These are phyloP conservation scores for Peribolospora baueri DNA, from an alignment of 768 basidiomycete species.

Conservation along the genomic window DNA sequence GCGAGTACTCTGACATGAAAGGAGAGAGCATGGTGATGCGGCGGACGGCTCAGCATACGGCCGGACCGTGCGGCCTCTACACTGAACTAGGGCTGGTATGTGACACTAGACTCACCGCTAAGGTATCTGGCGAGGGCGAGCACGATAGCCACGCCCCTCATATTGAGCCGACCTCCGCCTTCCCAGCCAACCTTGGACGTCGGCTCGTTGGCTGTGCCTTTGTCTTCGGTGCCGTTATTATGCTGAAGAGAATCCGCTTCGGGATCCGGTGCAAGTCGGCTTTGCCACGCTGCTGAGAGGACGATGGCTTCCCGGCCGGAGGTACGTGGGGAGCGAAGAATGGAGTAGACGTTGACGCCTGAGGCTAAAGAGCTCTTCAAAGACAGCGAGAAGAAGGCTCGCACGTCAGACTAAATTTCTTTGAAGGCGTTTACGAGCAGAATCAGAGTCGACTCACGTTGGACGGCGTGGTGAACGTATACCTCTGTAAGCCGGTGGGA, in stretches of 20 bases:
- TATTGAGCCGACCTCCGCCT: constrained; percentile 29
- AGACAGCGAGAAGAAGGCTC: too few relatives aligned
- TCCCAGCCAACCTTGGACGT: neutral
- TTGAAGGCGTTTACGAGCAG: neutral
- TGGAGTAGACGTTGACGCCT: constrained; percentile 62
- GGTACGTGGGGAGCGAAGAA: constrained; percentile 60
- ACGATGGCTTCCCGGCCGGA: constrained; percentile 84
- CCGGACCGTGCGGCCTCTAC: too few relatives aligned
- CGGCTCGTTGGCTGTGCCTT: neutral
- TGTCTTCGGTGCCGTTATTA: constrained; percentile 1
- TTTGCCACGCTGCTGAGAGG: constrained; percentile 73
- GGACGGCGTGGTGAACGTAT: constrained; percentile 30
- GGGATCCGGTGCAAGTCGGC: constrained; percentile 29
- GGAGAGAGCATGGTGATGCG: neutral
- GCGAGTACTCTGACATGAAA: constrained; percentile 37
- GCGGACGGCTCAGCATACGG: neutral
- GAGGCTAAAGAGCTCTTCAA: too few relatives aligned
- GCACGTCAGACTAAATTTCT: neutral
- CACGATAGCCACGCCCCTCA: constrained; percentile 66
- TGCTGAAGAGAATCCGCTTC: constrained; percentile 24
- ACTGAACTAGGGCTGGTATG: too few relatives aligned
- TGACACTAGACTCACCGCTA: constrained; percentile 32
- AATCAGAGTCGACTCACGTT: constrained; percentile 24
- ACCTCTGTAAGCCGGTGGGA: constrained; percentile 40
- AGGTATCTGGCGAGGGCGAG: constrained; percentile 62